Evolutionary conservation across 2,329 filamentous ascomycete genomes (phyloP), one percentile per base, ranked within the genome.

Genomic region (Pseudogymnoascus sp.): DNA sequence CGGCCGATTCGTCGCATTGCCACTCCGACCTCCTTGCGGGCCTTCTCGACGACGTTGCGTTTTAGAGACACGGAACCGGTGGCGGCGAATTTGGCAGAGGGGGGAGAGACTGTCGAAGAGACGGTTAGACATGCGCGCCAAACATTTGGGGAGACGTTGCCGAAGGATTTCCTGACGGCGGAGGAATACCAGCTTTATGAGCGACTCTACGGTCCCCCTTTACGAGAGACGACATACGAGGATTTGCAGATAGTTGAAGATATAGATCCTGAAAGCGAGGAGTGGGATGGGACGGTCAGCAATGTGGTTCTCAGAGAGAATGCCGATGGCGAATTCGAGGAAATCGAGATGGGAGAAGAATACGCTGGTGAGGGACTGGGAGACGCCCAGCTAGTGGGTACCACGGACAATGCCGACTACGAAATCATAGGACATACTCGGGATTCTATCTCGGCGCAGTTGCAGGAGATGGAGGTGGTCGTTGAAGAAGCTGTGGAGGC

Each of bases 111-210:
- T 4, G 77, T 84, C 61, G 88, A 90, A 70, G 77, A 78, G 9
- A 76, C 87, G 6, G 90, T 90, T 33, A 84, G 88, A 61, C 79
- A 85, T 66, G 87, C 90, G 36, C 85, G 88, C 68, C 86, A 90
- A 65, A 80, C 84, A 7, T 95, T 91, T 72, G 87, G 91, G 64
- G 86, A 94, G 69, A 86, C 81, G 0, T 74, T 97, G 22, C 92
- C 92, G 0, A 82, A 85, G 33, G 86, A 81, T 35, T 84, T 90
- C 67, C 74, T 97, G 59, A 85, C 79, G 35, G 78, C 81, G 1
- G 82, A 88, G 60, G 92, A 96, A 72, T 86, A 88, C 68, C 77
- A 76, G 57, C 76, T 96, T 0, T 96, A 96, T 73, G 85, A 88
- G 70, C 81, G 91, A 65, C 76, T 96, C 14, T 97, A 94, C 72